Conservation (phyloP, 202 grass and related monocot genomes). For the Saccharum hybrid region DNA sequence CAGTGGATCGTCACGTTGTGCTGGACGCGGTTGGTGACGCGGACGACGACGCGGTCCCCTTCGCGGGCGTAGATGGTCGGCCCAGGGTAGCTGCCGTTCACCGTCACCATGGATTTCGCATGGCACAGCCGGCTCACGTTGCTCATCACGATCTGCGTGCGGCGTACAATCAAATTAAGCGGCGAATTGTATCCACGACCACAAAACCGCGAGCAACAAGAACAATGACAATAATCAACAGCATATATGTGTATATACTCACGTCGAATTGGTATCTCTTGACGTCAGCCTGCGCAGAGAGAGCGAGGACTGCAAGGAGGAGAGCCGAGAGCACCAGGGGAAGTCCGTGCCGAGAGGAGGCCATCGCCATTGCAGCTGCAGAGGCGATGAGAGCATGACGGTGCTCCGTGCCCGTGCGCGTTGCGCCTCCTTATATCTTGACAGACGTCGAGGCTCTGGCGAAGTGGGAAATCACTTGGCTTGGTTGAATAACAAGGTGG, state of each 20-base stretch:
- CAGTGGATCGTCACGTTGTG: conserved; percentile 71
- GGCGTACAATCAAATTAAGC: not conserved
- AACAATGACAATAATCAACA: not conserved
- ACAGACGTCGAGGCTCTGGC: not conserved
- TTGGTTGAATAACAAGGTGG: too few relatives aligned
- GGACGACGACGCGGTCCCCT: conserved; percentile 61
- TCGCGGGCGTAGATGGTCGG: conserved; percentile 68
- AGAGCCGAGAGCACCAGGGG: conserved; percentile 14
- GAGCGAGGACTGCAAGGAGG: conserved; percentile 30
- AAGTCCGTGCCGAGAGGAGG: conserved; percentile 1
- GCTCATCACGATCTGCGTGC: conserved; percentile 57
- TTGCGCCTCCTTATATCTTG: conserved; percentile 21
- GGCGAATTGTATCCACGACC: too few relatives aligned
- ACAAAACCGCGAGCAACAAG: too few relatives aligned
- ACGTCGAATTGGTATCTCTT: conserved; percentile 78
- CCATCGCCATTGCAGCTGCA: conserved; percentile 18
- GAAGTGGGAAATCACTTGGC: not conserved
- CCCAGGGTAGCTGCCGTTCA: conserved; percentile 64
- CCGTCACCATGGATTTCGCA: conserved; percentile 51
- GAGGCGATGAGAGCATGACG: not conserved
- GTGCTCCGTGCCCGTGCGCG: not conserved
- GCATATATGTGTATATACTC: conserved; percentile 12
- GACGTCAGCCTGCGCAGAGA: conserved; percentile 44
- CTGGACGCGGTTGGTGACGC: conserved; percentile 53
- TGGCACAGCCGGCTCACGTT: conserved; percentile 75